These are phyloP conservation scores for Mycena amicta DNA, from an alignment of 768 basidiomycete genomes.

Conservation along the genomic window DNA sequence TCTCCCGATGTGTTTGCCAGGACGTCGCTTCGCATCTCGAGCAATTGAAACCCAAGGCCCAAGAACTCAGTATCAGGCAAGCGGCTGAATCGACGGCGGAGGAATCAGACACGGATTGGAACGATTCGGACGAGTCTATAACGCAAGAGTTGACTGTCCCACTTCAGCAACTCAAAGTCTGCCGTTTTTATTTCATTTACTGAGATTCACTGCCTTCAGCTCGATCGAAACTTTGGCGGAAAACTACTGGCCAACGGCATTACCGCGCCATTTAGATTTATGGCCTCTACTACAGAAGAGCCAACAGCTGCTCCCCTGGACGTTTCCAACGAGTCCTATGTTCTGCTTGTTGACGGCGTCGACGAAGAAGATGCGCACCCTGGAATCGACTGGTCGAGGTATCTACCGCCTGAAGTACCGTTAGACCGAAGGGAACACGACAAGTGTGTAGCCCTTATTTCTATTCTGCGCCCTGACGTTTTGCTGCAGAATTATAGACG, in stretches of 20 bases:
- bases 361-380: not conserved
- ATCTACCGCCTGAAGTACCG: not conserved
- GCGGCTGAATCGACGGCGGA: not conserved
- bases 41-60: not conserved
- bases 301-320: too few relatives aligned
- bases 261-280: not conserved
- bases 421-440: slow-evolving; percentile 4
- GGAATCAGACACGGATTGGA: not conserved
- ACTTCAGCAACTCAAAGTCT: slow-evolving; percentile 4
- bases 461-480: not conserved
- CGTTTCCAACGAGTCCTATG: slow-evolving; percentile 1
- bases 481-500: slow-evolving; percentile 31
- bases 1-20: not conserved
- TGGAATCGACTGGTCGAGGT: slow-evolving; percentile 8
- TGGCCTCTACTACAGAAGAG: too few relatives aligned
- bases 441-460: not conserved
- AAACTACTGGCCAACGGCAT: not conserved
- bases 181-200: not conserved
- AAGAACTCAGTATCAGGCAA: not conserved
- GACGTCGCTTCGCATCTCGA: not conserved
- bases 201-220: not conserved
- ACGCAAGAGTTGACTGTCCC: slow-evolving; percentile 6
- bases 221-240: slow-evolving; percentile 3
- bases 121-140: slow-evolving; percentile 1
- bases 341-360: slow-evolving; percentile 3